Base-by-base conservation (phyloP, 2,329 filamentous ascomycete species). In the Penicillium expansum region DNA sequence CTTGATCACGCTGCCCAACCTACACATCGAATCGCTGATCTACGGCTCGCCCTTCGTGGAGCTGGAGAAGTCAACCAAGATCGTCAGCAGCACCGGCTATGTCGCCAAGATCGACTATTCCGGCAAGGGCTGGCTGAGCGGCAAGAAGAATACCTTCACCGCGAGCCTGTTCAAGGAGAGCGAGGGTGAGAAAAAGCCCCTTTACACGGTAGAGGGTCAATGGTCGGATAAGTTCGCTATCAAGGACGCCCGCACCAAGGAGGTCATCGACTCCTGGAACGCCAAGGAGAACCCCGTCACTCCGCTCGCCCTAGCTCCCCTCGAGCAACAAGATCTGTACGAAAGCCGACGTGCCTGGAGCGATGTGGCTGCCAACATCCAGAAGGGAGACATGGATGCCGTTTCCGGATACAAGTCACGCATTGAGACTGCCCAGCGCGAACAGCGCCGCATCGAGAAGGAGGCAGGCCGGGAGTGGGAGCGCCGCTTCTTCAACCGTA, bases 21-120 rank as follows among this genome's bases (percentile, higher is more conserved):
- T 97, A 41, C 93, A 97, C 76, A 96, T 97, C 65, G 94, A 97
- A 77, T 92, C 92, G 49, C 83, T 99, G 52, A 90, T 97, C 67
- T 80, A 80, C 64, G 78, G 78, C 44, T 77, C 77, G 9, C 93
- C 94, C 4, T 97, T 94, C 69, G 88, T 97, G 62, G 94, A 99
- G 76, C 83, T 97, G 42, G 91, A 96, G 70, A 88, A 88, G 68
- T 85, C 83, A 59, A 92, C 89, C 65, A 91, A 89, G 77, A 97
- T 99, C 67, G 85, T 86, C 55, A 94, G 91, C 62, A 94, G 89
- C 24, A 89, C 87, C 2, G 93, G 94, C 52, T 97, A 88, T 78
- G 89, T 91, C 5, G 85, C 91, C 62, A 92, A 91, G 78, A 90
- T 97, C 69, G 91, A 96, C 72, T 99, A 96, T 79, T 89, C 86